Evolutionary conservation across 2,329 filamentous ascomycete genomes (phyloP).

Genomic region (Aspergillus aculeatinus): DNA sequence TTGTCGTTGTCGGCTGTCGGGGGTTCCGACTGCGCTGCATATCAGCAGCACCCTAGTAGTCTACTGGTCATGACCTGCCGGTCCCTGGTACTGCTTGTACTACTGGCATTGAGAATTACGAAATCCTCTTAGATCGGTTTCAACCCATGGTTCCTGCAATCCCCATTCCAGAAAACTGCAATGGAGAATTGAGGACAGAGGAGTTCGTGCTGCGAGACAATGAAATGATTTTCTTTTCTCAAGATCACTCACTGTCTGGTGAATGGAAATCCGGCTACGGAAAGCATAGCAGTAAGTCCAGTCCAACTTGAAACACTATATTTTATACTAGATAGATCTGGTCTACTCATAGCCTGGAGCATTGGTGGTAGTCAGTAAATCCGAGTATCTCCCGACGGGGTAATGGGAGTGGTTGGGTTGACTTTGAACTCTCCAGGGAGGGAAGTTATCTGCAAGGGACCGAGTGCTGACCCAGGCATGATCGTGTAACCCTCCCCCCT

Average conservation of each 20-base stretch:
- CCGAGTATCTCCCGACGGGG: not conserved
- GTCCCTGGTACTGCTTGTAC: not conserved
- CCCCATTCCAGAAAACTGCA: not conserved
- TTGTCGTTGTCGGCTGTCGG: too few relatives aligned
- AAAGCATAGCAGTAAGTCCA: too few relatives aligned
- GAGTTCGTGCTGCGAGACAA: too few relatives aligned
- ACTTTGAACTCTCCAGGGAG: not conserved
- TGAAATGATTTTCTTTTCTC: too few relatives aligned
- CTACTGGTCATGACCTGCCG: not conserved
- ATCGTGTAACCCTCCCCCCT: not conserved
- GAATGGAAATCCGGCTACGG: not conserved
- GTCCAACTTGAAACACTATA: too few relatives aligned
- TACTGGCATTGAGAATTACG: not conserved
- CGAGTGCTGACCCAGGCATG: conserved; percentile 4
- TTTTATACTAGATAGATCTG: too few relatives aligned
- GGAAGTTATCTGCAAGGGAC: not conserved
- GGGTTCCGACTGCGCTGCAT: too few relatives aligned
- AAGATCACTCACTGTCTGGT: not conserved
- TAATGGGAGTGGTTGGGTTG: not conserved
- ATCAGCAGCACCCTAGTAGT: too few relatives aligned
- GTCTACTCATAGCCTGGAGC: not conserved
- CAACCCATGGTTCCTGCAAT: not conserved
- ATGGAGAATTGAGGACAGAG: too few relatives aligned
- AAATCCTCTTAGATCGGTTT: not conserved
- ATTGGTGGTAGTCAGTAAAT: not conserved